Base-by-base conservation (phyloP, 139 green algal genomes). In the Picochlorum sp. region DNA sequence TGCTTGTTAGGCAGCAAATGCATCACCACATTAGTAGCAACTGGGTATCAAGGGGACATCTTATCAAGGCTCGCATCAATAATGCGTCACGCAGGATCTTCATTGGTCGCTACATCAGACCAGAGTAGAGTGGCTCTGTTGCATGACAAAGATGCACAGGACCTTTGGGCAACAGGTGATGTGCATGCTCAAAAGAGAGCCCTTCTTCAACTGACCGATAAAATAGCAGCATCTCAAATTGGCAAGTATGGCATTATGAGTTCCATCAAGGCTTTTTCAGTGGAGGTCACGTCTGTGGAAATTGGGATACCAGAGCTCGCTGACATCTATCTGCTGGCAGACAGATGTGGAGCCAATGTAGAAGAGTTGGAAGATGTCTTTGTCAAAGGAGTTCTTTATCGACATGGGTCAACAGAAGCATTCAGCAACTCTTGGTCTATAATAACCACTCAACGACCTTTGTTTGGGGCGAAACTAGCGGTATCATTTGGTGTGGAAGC, bases 261-360 rank as follows among this genome's bases (percentile, higher is more conserved):
- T 26, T n/a, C 18, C 0, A 1, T 54, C n/a, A 4, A 18, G 13
- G 5, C 13, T 54, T 54, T 54, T 54, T 20, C 16, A 8, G 47
- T 21, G 6, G 18, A 54, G 47, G 47, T 6, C n/a, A 1, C 4
- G 15, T 51, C 16, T 6, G 45, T 54, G 16, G 47, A 54, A 20
- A 24, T 20, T 24, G 47, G 47, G 47, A n/a, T 10, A 62, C n/a
- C 30, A 6, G 47, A 54, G 34, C 34, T 54, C 11, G 5, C 16
- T 21, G 47, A 65, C 57, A 11, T 31, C 0, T 31, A n/a, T 34
- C 13, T 31, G 13, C 58, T 65, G n/a, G 58, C 58, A 28, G 18
- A 23, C 13, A 58, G 58, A 50, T 65, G 58, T 52, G 44, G 44
- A n/a, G n/a, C 57, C 18, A 7, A 55, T 23, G 14, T 31, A 28